Base-by-base conservation (phyloP, 1,284 basidiomycete genomes). In the Thecaphora thlaspeos region DNA sequence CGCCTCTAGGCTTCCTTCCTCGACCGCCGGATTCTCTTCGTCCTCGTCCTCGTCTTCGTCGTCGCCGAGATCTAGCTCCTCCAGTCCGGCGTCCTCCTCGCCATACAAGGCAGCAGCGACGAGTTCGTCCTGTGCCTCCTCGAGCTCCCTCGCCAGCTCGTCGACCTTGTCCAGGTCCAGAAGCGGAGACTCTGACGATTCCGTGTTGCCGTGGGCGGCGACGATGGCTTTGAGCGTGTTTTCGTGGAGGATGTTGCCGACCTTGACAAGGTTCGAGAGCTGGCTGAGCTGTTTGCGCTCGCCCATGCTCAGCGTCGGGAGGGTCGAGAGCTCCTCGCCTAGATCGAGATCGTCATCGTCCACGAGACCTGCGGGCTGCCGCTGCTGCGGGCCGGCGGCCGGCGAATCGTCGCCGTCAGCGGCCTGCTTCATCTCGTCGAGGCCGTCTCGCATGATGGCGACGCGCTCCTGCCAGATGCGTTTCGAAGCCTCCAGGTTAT, bases 61-160 rank as follows among this genome's bases (percentile, higher is more conserved):
- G n/a, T 42, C 45, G 4, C 24, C 26, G n/a, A 50, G 34, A 0
- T 46, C 48, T 2, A 48, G 39, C 9, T 51, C 51, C 24, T 51
- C 46, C 32, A 65, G 54, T 12, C 62, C 62, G 4, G 62, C 62
- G 34, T 65, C 54, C 5, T 47, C 53, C 37, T 63, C 68, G 7
- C 59, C 70, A 22, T 68, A 70, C 21, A 71, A 45, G 14, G 53
- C 61, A 4, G 67, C 54, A 4, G 67, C 63, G 4, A 68, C 65
- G 2, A 71, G 51, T 22, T 71, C 64, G 39, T 71, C 70, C 46
- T 71, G 70, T 4, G 67, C 51, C 40, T 69, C 63, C 36, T 60
- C 61, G 15, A 71, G 47, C 41, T 53, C 61, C 42, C 58, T 57
- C 17, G 60, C 56, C 10, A 58, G 45, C 38, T 63, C 57, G n/a